Conservation (phyloP, 306 rosid genomes). For the Trifolium pratense region DNA sequence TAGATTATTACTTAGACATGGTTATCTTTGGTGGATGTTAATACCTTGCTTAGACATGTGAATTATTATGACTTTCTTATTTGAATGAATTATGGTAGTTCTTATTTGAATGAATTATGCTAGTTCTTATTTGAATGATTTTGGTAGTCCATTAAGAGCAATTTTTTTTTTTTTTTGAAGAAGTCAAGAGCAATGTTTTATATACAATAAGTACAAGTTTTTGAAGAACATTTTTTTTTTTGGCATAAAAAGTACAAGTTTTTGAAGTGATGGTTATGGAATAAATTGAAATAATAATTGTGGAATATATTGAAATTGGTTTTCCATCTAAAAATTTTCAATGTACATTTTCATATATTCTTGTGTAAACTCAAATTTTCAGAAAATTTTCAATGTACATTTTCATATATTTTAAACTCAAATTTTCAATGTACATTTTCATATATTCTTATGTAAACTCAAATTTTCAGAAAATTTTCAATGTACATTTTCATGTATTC, state of each 20-base stretch:
- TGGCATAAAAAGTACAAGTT: too few relatives aligned
- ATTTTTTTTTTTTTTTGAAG: too few relatives aligned
- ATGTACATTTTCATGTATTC: too few relatives aligned
- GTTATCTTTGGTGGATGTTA: conserved; percentile 18
- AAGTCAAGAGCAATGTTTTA: background rate
- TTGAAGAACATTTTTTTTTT: too few relatives aligned
- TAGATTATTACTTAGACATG: background rate
- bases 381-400: too few relatives aligned
- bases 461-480: too few relatives aligned
- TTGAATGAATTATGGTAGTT: background rate
- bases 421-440: too few relatives aligned
- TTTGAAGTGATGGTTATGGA: background rate
- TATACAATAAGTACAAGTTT: too few relatives aligned
- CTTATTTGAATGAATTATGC: background rate
- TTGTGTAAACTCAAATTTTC: too few relatives aligned
- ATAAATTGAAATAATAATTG: background rate
- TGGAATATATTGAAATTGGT: background rate
- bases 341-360: background rate
- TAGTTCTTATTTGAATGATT: conserved; percentile 4
- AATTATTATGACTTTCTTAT: conserved; percentile 5
- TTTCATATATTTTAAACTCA: too few relatives aligned
- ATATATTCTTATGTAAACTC: too few relatives aligned
- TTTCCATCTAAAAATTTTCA: background rate
- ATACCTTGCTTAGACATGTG: conserved; percentile 5
- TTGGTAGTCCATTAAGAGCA: too few relatives aligned